These are phyloP conservation scores for Rhizopogon sp. DNA, from an alignment of 768 basidiomycete species.

Conservation along the genomic window DNA sequence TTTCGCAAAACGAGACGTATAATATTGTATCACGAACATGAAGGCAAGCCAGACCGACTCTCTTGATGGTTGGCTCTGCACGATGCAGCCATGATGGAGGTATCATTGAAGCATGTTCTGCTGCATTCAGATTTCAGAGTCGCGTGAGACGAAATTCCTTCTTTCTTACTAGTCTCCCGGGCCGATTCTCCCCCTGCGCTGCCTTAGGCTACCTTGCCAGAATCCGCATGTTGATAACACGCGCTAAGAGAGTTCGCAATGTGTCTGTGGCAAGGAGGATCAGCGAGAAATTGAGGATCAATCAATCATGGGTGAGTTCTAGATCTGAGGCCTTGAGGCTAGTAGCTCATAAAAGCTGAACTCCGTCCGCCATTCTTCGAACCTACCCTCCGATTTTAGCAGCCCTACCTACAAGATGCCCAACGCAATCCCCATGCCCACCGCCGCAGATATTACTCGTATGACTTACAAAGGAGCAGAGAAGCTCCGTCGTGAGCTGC, in stretches of 20 bases:
- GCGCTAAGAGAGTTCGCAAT: no score
- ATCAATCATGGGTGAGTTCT: no score
- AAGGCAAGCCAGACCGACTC: constrained; percentile 18
- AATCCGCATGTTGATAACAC: no score
- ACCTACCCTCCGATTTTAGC: not conserved
- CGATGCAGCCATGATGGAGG: constrained; percentile 9
- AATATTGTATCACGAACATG: constrained; percentile 17
- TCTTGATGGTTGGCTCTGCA: constrained; percentile 11
- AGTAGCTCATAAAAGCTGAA: no score
- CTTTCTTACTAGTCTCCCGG: no score
- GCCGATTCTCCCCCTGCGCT: no score
- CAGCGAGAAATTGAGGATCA: no score
- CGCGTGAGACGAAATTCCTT: not conserved
- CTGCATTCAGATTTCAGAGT: not conserved
- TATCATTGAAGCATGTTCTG: constrained; percentile 7
- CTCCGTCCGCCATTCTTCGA: not conserved
- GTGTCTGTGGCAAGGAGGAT: no score
- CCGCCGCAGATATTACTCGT: constrained; percentile 19
- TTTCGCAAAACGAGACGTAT: not conserved
- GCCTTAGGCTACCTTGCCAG: no score
- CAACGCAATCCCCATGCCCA: constrained; percentile 15
- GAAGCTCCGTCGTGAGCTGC: constrained; percentile 21
- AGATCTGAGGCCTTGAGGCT: no score
- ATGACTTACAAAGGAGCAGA: constrained; percentile 24
- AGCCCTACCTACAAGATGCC: constrained; percentile 11